These are phyloP conservation scores for Mychonastes homosphaera DNA, from an alignment of 139 green algal genomes.

Conservation along the genomic window DNA sequence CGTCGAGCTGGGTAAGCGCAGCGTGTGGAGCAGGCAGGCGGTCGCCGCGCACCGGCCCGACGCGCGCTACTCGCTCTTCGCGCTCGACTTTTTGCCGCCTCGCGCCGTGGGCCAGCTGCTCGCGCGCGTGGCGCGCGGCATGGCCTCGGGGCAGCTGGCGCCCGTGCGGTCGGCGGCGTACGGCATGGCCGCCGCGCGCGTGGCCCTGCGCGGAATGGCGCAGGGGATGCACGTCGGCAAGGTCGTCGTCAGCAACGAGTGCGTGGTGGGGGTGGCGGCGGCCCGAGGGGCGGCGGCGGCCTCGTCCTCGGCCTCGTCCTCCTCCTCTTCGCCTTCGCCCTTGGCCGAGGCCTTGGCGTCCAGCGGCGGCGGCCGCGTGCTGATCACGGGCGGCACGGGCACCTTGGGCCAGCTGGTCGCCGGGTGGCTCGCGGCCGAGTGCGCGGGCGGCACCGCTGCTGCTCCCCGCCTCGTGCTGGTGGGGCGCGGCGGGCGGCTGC, in stretches of 20 bases:
- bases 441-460: slow-evolving; percentile 14
- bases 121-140: slow-evolving; percentile 14
- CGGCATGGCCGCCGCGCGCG: slow-evolving; percentile 23
- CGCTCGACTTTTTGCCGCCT: slow-evolving; percentile 71
- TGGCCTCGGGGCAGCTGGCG: slow-evolving; percentile 30
- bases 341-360: too few species aligned
- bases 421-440: slow-evolving; percentile 23
- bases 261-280: too few species aligned
- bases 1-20: slow-evolving; percentile 81
- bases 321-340: too few species aligned
- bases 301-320: too few species aligned
- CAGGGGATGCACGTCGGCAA: slow-evolving; percentile 73
- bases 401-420: slow-evolving; percentile 38
- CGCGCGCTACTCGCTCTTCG: slow-evolving; percentile 57
- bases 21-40: slow-evolving; percentile 55
- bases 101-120: slow-evolving; percentile 30
- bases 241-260: slow-evolving; percentile 54
- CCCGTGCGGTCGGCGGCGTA: slow-evolving; percentile 40
- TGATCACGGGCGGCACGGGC: slow-evolving; percentile 47
- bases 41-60: slow-evolving; percentile 60
- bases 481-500: slow-evolving; percentile 31
- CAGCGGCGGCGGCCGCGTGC: slow-evolving; percentile 2
- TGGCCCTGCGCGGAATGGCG: slow-evolving; percentile 51
- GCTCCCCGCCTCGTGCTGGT: slow-evolving; percentile 33
- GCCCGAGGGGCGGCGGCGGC: too few species aligned